A percentile compares a stretch with the other conserved stretches of the same genome.
Evolutionary conservation across 129 eudicot species (phyloP).

Genomic region (Artemisia tridentata): DNA sequence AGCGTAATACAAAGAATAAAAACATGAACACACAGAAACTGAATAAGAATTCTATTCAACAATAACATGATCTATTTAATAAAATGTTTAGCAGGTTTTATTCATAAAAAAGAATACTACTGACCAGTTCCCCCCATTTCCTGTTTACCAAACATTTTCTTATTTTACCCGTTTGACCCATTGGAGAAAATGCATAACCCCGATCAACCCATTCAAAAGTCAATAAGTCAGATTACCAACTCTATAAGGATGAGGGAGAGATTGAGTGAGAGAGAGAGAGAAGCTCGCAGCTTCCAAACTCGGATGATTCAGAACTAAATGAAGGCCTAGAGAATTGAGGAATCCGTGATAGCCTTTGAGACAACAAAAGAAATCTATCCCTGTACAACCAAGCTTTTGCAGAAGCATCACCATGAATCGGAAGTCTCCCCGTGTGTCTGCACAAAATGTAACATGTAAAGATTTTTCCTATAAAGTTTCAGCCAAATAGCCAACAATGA

Average conservation of each 20-base stretch:
- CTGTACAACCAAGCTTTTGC: constrained; percentile 75
- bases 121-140: background rate
- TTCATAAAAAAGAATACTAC: background rate
- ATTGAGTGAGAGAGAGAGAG: constrained; percentile 4
- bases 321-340: constrained; percentile 80
- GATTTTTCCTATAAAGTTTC: background rate
- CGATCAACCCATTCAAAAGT: background rate
- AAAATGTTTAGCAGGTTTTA: background rate
- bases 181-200: background rate
- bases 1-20: no score
- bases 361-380: constrained; percentile 84
- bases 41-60: background rate
- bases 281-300: constrained; percentile 85
- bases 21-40: no score
- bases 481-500: constrained; percentile 13
- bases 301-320: constrained; percentile 57
- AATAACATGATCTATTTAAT: background rate
- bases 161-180: background rate
- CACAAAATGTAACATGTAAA: constrained; percentile 18
- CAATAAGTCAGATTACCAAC: background rate
- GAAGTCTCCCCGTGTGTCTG: constrained; percentile 70
- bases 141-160: background rate
- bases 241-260: background rate
- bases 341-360: constrained; percentile 79
- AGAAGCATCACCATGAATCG: constrained; percentile 81